These are phyloP conservation scores for Skeletonema grethae DNA, from an alignment of 108 stramenopile species.

Conservation along the genomic window DNA sequence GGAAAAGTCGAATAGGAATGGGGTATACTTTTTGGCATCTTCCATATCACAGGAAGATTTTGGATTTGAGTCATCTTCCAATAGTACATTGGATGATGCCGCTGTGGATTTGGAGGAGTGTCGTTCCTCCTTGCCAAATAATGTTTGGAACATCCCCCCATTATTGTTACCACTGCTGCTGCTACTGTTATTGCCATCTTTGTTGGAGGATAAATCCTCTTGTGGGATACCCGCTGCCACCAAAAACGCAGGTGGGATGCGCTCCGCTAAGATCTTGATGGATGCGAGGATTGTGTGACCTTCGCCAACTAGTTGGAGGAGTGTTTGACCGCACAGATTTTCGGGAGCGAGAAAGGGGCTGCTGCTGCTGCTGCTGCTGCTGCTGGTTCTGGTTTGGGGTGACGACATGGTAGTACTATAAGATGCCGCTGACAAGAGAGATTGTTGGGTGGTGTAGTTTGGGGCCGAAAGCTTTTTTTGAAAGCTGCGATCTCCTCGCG, in stretches of 20 bases:
- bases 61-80: background rate
- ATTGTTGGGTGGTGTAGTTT: no score
- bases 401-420: background rate
- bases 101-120: background rate
- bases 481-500: no score
- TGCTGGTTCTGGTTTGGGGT: background rate
- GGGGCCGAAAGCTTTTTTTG: no score
- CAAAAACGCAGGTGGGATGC: slow-evolving; percentile 46
- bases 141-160: background rate
- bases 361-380: background rate
- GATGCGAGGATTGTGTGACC: slow-evolving; percentile 62
- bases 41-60: slow-evolving; percentile 14
- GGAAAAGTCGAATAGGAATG: slow-evolving; percentile 60
- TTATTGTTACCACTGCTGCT: background rate
- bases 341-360: slow-evolving; percentile 34
- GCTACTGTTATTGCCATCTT: background rate
- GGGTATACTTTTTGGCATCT: slow-evolving; percentile 41
- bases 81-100: background rate
- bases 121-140: slow-evolving; percentile 16
- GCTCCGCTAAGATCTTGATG: slow-evolving; percentile 45
- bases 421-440: background rate
- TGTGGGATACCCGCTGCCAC: slow-evolving; percentile 16
- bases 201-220: background rate
- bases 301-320: slow-evolving; percentile 54
- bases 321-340: slow-evolving; percentile 65